Evolutionary conservation across 2,329 filamentous ascomycete genomes (phyloP), one percentile per base, ranked within the genome.

Genomic region (Pseudocercospora pini-densiflorae): DNA sequence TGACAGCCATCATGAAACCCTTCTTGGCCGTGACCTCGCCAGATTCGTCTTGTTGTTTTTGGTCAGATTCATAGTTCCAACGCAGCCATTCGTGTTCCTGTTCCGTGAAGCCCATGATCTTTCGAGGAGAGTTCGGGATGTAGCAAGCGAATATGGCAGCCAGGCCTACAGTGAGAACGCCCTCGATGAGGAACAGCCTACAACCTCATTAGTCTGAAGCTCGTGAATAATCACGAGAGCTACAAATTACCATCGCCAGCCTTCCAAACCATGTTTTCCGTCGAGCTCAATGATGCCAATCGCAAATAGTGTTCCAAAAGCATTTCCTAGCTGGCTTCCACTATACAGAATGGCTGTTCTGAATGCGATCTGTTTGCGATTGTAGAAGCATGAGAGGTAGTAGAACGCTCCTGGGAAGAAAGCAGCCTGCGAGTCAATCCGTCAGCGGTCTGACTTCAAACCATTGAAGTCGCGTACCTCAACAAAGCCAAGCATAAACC

Each of bases 301-400:
- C 0, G 72, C 71, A 5, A 74, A 61, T 2, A 74, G 55, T 1
- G 66, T 68, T 9, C 70, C 62, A 55, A 74, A 71, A 14, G 71
- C 71, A 63, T 77, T 77, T 10, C 76, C 75, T 5, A 80, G 64
- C 67, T 76, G 74, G 47, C 77, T 74, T 23, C 75, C 78, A 49
- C 75, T 77, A 67, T 79, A 81, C 2, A 81, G 73, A 12, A 74
- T 75, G 1, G 78, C 77, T 4, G 79, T 74, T 2, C 80, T 74
- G 54, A 77, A 77, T 2, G 75, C 79, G 16, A 81, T 76, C 66
- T 81, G 78, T 21, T 69, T 62, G 49, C 77, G 77, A 2, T 75
- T 80, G 71, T 83, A 83, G 76, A 80, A 83, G 4, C 76, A 77
- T 14, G 73, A 77, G 7, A 83, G 75, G 31, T 80, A 78, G 69